Evolutionary conservation across 2,329 filamentous ascomycete genomes (phyloP), one percentile per base, ranked within the genome.

Genomic region (Aspergillus ruber): DNA sequence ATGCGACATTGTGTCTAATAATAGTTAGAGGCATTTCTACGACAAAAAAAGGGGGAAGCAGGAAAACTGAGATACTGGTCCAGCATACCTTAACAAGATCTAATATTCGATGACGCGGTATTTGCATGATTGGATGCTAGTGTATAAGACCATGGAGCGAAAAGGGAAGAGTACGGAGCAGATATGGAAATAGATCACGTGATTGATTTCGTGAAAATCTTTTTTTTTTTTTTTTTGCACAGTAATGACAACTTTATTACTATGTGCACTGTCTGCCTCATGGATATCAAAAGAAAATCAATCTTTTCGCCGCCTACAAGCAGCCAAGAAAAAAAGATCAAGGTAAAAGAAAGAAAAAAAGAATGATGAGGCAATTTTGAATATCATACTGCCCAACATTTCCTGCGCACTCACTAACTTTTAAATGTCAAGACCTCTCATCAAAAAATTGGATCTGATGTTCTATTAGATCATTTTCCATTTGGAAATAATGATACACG

Each of bases 1-100:
- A 97, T 82, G 67, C 84, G 82, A 78, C 89, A 95, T 85, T 90
- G 90, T 64, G 81, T 80, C 90, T 96, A 12, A 8, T 17, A 20
- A 13, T 12, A 15, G 39, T 21, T 27, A 44, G 17, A 36, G 10
- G 4, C 29, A 32, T 32, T 15, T 42, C 33, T 10, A 12, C 3
- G 20, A n/a, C 21, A 12, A 39, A 18, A 18, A 39, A 13, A 6
- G 9, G 15, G 17, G 7, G 9, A 43, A 6, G 17, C n/a, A 8
- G 15, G 44, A n/a, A 13, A 38, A 23, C 25, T 33, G 36, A 12
- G 39, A 23, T 12, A 10, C 12, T 35, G 33, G 12, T 6, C 15
- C 13, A 41, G 17, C 58, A 41, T 70, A 88, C 90, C 84, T 89
- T 90, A 76, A 91, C 81, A 54, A 95, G 79, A 65, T 89, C 86